Percentiles rank a stretch among this genome's conserved stretches.
phyloP scores from a whole-genome alignment of 441 rosid species.

The Iberis amara region DNA sequence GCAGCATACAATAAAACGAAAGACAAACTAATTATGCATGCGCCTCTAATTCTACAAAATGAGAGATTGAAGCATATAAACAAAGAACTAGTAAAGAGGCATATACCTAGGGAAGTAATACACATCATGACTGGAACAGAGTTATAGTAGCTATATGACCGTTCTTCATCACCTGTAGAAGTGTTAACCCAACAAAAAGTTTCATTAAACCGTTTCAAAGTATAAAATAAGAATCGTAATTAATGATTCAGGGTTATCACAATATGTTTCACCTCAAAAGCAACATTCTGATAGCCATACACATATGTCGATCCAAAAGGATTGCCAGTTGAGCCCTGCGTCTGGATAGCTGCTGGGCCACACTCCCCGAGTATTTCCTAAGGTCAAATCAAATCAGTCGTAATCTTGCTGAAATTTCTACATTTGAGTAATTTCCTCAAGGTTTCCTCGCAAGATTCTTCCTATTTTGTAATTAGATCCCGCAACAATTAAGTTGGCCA shows the following conservation, averaged over 20 bases:
- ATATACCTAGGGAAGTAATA: conserved; percentile 32
- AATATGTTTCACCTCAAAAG: conserved; percentile 71
- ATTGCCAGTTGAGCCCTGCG: conserved; percentile 89
- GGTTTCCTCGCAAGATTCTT: conserved; percentile 13
- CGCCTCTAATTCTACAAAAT: no score
- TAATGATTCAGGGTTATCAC: not conserved
- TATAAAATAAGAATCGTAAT: not conserved
- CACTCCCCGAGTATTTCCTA: conserved; percentile 95
- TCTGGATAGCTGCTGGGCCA: conserved; percentile 97
- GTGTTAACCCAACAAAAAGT: conserved; percentile 5
- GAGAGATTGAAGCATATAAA: not conserved
- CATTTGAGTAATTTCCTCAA: not conserved
- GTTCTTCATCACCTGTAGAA: conserved; percentile 90
- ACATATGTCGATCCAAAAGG: conserved; percentile 96
- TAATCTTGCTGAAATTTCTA: conserved; percentile 2
- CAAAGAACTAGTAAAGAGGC: not conserved
- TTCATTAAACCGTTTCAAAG: not conserved
- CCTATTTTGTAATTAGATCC: not conserved
- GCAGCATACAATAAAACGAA: not conserved
- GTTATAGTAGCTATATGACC: conserved; percentile 83
- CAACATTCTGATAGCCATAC: conserved; percentile 86
- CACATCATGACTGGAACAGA: conserved; percentile 67
- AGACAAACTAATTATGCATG: not conserved
- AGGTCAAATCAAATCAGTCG: conserved; percentile 6
- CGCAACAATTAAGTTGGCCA: conserved; percentile 3